Conservation (phyloP, 1,284 basidiomycete genomes). For the Meripilus lineatus region DNA sequence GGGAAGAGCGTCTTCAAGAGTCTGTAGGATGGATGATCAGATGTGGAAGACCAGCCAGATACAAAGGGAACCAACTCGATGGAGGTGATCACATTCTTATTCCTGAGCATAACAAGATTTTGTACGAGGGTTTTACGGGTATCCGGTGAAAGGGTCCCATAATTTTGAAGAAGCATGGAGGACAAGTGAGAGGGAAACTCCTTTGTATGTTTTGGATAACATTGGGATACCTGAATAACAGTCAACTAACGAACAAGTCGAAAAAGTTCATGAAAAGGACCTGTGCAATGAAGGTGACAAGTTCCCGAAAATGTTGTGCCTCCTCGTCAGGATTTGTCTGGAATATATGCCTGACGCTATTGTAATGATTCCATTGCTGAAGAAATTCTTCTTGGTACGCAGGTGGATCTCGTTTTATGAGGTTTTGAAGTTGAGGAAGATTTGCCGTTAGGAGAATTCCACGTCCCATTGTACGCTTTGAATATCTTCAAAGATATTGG, state of each 20-base stretch:
- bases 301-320: slow-evolving; percentile 77
- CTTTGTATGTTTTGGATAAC: slow-evolving; percentile 84
- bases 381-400: slow-evolving; percentile 96
- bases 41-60: slow-evolving; percentile 3
- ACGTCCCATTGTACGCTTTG: slow-evolving; percentile 44
- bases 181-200: slow-evolving; percentile 80
- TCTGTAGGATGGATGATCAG: too few species aligned
- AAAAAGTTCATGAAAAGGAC: slow-evolving; percentile 31
- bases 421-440: slow-evolving; percentile 85
- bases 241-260: slow-evolving; percentile 1
- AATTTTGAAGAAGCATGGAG: slow-evolving; percentile 70
- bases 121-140: slow-evolving; percentile 81
- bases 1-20: slow-evolving; percentile 91
- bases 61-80: slow-evolving; percentile 65
- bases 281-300: slow-evolving; percentile 84
- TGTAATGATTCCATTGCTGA: slow-evolving; percentile 98
- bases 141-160: slow-evolving; percentile 69
- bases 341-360: slow-evolving; percentile 84
- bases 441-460: slow-evolving; percentile 67
- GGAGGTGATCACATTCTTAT: slow-evolving; percentile 89
- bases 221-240: slow-evolving; percentile 67
- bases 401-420: slow-evolving; percentile 91
- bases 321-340: slow-evolving; percentile 75
- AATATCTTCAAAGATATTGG: too few species aligned
- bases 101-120: slow-evolving; percentile 89